Evolutionary conservation across 805 yeast species (phyloP).

Genomic region (Candida nitratophila): DNA sequence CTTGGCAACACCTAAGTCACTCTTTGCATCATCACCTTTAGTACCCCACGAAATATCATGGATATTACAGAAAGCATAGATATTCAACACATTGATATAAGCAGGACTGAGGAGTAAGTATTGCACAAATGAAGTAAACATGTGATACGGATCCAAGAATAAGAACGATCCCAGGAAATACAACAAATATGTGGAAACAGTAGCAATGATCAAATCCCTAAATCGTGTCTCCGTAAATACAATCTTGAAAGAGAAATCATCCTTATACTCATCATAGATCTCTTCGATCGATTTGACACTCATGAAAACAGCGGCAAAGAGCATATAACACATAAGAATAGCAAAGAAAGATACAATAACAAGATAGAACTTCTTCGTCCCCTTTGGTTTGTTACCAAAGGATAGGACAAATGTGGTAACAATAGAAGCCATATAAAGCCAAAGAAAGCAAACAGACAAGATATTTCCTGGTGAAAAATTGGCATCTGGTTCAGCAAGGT

Average conservation of each 20-base stretch:
- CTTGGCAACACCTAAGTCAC: slow-evolving; percentile 80
- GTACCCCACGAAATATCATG: slow-evolving; percentile 99
- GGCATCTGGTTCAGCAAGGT: slow-evolving; percentile 58
- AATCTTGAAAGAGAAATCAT: slow-evolving; percentile 33
- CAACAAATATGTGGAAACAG: slow-evolving; percentile 74
- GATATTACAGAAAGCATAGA: slow-evolving; percentile 92
- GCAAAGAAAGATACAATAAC: slow-evolving; percentile 78
- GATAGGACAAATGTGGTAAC: slow-evolving; percentile 84
- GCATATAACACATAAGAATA: slow-evolving; percentile 78
- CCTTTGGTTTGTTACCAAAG: slow-evolving; percentile 91
- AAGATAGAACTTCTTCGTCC: slow-evolving; percentile 73
- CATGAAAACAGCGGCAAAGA: slow-evolving; percentile 80
- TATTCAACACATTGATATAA: slow-evolving; percentile 83
- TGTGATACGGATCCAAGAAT: slow-evolving; percentile 87
- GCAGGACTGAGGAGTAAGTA: slow-evolving; percentile 81
- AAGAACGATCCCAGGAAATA: slow-evolving; percentile 73
- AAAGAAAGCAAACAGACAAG: slow-evolving; percentile 69
- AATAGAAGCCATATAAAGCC: slow-evolving; percentile 78
- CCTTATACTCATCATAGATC: slow-evolving; percentile 26
- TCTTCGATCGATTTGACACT: slow-evolving; percentile 55
- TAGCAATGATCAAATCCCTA: slow-evolving; percentile 81
- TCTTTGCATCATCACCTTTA: slow-evolving; percentile 68
- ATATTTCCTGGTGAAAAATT: slow-evolving; percentile 68
- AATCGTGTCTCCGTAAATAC: slow-evolving; percentile 65
- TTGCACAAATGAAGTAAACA: slow-evolving; percentile 82